Conservation (phyloP, 768 basidiomycete species). For the Candolleomyces aberdarensis region DNA sequence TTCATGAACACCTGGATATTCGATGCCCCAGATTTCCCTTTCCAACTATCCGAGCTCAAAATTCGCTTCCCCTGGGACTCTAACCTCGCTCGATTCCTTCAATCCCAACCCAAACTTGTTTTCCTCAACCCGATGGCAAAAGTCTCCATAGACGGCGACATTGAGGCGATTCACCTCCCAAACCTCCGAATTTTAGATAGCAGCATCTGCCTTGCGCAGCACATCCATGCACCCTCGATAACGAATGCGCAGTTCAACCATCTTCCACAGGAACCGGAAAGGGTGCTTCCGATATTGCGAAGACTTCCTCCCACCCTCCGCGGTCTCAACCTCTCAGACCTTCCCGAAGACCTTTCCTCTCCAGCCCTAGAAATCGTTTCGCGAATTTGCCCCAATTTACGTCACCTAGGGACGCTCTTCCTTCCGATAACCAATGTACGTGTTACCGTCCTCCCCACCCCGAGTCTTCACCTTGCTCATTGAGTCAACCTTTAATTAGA, state of each 20-base stretch:
- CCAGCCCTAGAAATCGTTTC: background rate
- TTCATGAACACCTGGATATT: slow-evolving; percentile 45
- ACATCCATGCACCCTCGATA: background rate
- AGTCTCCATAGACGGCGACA: slow-evolving; percentile 4
- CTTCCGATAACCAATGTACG: slow-evolving; percentile 3
- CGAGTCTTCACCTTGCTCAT: background rate
- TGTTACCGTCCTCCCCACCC: background rate
- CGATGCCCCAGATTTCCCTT: slow-evolving; percentile 33
- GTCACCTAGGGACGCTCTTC: background rate
- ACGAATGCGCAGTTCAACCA: slow-evolving; percentile 3
- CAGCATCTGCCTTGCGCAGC: background rate
- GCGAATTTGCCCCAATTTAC: background rate
- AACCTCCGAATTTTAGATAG: slow-evolving; percentile 18
- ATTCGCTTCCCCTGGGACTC: slow-evolving; percentile 50
- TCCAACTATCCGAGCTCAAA: slow-evolving; percentile 47
- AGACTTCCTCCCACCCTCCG: background rate
- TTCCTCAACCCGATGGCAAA: slow-evolving; percentile 31
- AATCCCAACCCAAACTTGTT: slow-evolving; percentile 41
- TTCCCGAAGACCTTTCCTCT: background rate
- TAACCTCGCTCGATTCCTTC: slow-evolving; percentile 44
- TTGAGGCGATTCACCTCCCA: slow-evolving; percentile 1
- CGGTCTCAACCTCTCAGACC: slow-evolving; percentile 3
- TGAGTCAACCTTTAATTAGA: slow-evolving; percentile 13
- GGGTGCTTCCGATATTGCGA: background rate
- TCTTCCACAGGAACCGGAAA: background rate